These are phyloP conservation scores for Coleophoma eucalyptorum DNA, from an alignment of 2,329 filamentous ascomycete species.

Conservation along the genomic window DNA sequence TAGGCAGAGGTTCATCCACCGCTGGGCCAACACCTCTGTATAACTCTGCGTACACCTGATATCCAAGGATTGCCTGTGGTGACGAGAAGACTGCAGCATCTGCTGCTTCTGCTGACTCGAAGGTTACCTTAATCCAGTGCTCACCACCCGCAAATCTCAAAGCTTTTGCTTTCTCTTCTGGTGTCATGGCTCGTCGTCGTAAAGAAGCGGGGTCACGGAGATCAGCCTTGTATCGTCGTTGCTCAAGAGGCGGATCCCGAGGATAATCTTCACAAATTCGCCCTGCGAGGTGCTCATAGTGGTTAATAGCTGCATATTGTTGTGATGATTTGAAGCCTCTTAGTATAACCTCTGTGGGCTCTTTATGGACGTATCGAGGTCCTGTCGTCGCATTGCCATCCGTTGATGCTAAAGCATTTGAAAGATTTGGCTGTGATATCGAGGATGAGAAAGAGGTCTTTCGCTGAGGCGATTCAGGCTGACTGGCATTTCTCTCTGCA, in stretches of 20 bases:
- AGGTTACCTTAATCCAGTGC: slow-evolving; percentile 90
- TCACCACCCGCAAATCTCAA: slow-evolving; percentile 78
- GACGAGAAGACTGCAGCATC: slow-evolving; percentile 67
- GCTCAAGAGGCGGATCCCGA: slow-evolving; percentile 71
- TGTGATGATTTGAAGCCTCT: slow-evolving; percentile 70
- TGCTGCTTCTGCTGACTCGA: slow-evolving; percentile 69
- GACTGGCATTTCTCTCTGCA: slow-evolving; percentile 32
- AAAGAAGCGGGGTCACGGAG: slow-evolving; percentile 70
- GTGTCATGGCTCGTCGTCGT: slow-evolving; percentile 59
- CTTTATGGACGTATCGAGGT: slow-evolving; percentile 34
- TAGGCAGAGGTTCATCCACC: slow-evolving; percentile 54
- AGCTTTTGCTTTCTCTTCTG: slow-evolving; percentile 73
- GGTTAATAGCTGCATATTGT: slow-evolving; percentile 84
- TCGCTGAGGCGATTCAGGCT: slow-evolving; percentile 25
- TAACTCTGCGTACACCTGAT: slow-evolving; percentile 66
- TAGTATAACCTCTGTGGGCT: slow-evolving; percentile 76
- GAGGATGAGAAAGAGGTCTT: slow-evolving; percentile 23
- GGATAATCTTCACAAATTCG: slow-evolving; percentile 91
- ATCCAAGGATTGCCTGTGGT: slow-evolving; percentile 67
- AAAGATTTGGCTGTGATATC: slow-evolving; percentile 28
- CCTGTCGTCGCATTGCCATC: slow-evolving; percentile 19
- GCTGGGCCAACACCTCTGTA: slow-evolving; percentile 63
- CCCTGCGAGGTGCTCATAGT: slow-evolving; percentile 84
- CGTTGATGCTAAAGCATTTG: slow-evolving; percentile 24
- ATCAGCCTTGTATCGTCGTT: slow-evolving; percentile 68